Evolutionary conservation across 768 basidiomycete genomes (phyloP), one percentile per base, ranked within the genome.

Genomic region (Leccinum subgranulosum): DNA sequence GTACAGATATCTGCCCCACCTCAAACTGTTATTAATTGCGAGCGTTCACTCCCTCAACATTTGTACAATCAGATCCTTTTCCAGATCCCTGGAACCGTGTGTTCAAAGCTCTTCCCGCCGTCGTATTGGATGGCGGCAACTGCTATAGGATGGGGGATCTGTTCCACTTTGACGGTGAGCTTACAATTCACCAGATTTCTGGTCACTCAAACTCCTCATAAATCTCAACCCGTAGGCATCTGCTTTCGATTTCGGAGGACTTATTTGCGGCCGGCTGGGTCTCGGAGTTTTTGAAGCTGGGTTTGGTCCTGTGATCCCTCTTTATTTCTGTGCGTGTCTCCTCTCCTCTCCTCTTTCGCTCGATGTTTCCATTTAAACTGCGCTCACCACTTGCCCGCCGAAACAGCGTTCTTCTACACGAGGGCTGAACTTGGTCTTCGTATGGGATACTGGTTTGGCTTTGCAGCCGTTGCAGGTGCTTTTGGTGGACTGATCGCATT

Each of bases 401-500:
- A 82, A 28, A 6, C 19, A 91, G 89, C 89, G 0, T 79, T 88
- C 57, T 92, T 87, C 66, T 92, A 92, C 66, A 92, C 89, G 1
- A 87, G 83, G 64, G 63, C 76, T 6, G 90, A 92, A 66, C 79
- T 92, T 63, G 90, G 90, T 29, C 70, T 88, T 49, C 82, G 90
- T 74, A 81, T 87, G 80, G 88, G 87, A 1, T 83, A 88, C 64
- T 91, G 88, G 87, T 92, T 91, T 59, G 87, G 86, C 8, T 92
- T 91, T 66, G 89, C 90, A 6, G 89, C 90, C 3, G 83, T 90
- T 5, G 88, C 90, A 4, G 90, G 90, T 23, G 91, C 91, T 4
- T 92, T 92, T 58, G 89, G 90, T 14, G 90, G 91, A 17, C 73
- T 92, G 45, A 82, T 93, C 39, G 90, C 91, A 3, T 92, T 88